A percentile compares a stretch with the other conserved stretches of the same genome.
These are phyloP conservation scores for Seminavis robusta DNA, from an alignment of 108 stramenopile species.

Conservation along the genomic window DNA sequence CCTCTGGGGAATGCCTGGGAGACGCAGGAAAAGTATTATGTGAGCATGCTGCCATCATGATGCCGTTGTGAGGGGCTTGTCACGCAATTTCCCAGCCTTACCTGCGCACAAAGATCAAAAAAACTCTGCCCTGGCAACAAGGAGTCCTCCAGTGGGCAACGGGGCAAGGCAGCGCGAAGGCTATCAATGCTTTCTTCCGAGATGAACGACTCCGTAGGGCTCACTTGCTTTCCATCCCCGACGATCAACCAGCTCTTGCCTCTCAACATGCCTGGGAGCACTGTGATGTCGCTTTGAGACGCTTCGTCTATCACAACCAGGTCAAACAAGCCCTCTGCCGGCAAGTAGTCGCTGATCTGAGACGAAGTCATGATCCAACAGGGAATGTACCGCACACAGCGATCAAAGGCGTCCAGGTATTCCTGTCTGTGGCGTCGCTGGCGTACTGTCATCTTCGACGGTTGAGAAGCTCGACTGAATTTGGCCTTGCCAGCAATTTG, in stretches of 20 bases:
- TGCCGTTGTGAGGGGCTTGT: no score
- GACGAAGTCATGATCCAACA: conserved; percentile 63
- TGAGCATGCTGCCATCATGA: not conserved
- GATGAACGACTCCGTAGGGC: conserved; percentile 58
- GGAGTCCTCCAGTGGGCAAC: conserved; percentile 39
- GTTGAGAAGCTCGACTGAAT: conserved; percentile 26
- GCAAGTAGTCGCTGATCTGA: conserved; percentile 61
- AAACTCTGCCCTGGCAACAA: conserved; percentile 53
- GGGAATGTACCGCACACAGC: conserved; percentile 58
- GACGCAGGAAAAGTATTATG: not conserved
- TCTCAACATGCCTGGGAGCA: conserved; percentile 56
- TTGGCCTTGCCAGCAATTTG: conserved; percentile 60
- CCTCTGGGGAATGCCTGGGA: no score
- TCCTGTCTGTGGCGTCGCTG: conserved; percentile 53
- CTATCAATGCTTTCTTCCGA: conserved; percentile 50
- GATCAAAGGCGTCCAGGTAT: conserved; percentile 56
- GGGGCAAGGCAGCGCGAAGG: conserved; percentile 35
- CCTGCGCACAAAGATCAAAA: conserved; percentile 63
- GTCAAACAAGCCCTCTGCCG: conserved; percentile 54
- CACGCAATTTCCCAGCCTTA: not conserved
- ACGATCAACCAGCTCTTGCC: conserved; percentile 75
- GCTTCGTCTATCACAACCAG: conserved; percentile 64
- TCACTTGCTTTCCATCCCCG: conserved; percentile 66
- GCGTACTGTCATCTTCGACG: conserved; percentile 47
- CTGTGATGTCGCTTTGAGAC: conserved; percentile 52